Evolutionary conservation across 345 rosid species (phyloP).

Genomic region (Euphorbia peplus): DNA sequence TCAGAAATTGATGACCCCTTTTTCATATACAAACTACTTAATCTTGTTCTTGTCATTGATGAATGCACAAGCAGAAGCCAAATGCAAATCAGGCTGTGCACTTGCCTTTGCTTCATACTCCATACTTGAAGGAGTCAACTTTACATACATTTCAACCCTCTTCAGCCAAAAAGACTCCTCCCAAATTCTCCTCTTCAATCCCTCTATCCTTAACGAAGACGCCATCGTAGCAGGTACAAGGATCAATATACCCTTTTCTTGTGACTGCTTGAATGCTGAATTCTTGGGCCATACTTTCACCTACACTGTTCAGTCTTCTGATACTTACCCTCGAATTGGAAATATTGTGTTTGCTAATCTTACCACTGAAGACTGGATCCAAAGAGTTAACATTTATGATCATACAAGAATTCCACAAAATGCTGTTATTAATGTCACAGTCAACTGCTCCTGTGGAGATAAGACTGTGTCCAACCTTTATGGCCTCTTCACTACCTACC

Average conservation of each 20-base stretch:
- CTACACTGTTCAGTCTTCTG: conserved; percentile 31
- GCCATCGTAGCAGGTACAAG: conserved; percentile 15
- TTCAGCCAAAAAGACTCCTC: conserved; percentile 19
- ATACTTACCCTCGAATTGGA: conserved; percentile 32
- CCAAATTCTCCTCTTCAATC: conserved; percentile 34
- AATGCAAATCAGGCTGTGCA: conserved; percentile 38
- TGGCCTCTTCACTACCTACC: conserved; percentile 42
- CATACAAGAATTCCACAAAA: conserved; percentile 22
- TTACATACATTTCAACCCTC: conserved; percentile 38
- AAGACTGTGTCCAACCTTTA: conserved; percentile 33
- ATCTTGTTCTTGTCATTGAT: too few relatives aligned
- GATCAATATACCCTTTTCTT: conserved; percentile 41
- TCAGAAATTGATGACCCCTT: too few relatives aligned
- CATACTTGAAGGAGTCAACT: conserved; percentile 33
- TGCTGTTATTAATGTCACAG: conserved; percentile 37
- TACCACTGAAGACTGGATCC: conserved; percentile 42
- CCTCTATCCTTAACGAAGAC: conserved; percentile 23
- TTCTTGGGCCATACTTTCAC: conserved; percentile 48
- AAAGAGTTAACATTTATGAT: conserved; percentile 34
- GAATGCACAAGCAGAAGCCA: too few relatives aligned
- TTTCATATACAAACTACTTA: too few relatives aligned
- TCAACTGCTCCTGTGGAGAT: conserved; percentile 51
- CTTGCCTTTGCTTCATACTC: conserved; percentile 46
- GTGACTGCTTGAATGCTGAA: conserved; percentile 46
- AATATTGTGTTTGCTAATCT: conserved; percentile 31